A percentile compares a stretch with the other conserved stretches of the same genome.
phyloP scores from a whole-genome alignment of 2,329 filamentous ascomycete species.

The Alternaria sp. region DNA sequence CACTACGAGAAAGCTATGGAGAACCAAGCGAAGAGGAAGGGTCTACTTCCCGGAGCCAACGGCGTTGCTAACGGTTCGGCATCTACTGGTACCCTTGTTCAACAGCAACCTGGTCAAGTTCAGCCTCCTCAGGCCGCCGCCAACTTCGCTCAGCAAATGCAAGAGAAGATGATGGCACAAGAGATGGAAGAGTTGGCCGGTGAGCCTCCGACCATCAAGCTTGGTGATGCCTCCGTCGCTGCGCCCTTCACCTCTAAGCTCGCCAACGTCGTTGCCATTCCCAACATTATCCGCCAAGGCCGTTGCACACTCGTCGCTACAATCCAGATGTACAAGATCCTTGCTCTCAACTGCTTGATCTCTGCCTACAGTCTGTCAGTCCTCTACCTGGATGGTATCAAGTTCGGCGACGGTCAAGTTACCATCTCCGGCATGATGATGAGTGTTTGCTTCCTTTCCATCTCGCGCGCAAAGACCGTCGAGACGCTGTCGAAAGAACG shows the following conservation, averaged over 20 bases:
- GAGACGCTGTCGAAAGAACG: slow-evolving; percentile 96
- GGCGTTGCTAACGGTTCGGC: slow-evolving; percentile 35
- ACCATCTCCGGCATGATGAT: slow-evolving; percentile 99
- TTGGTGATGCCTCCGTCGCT: slow-evolving; percentile 95
- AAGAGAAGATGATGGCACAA: slow-evolving; percentile 81
- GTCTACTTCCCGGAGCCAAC: slow-evolving; percentile 62
- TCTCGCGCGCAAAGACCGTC: slow-evolving; percentile 95
- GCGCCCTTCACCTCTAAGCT: slow-evolving; percentile 98
- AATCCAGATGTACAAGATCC: slow-evolving; percentile 99
- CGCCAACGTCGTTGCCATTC: slow-evolving; percentile 93
- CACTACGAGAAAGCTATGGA: slow-evolving; percentile 92
- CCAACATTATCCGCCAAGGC: slow-evolving; percentile 97
- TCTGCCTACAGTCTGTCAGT: slow-evolving; percentile 97
- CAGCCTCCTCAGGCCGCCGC: slow-evolving; percentile 67
- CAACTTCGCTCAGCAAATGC: slow-evolving; percentile 75
- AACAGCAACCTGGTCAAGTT: slow-evolving; percentile 57
- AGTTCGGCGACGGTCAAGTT: slow-evolving; percentile 97
- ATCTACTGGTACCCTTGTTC: slow-evolving; percentile 28
- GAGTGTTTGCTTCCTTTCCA: slow-evolving; percentile 98
- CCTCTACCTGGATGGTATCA: slow-evolving; percentile 96
- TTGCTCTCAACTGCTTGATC: slow-evolving; percentile 96
- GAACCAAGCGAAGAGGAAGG: slow-evolving; percentile 81
- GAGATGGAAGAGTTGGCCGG: slow-evolving; percentile 76
- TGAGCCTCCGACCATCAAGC: slow-evolving; percentile 93
- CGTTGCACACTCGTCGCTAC: slow-evolving; percentile 97